Percentiles rank a stretch among this genome's conserved stretches.
These are phyloP conservation scores for Casuarina cunninghamiana DNA, from an alignment of 306 rosid genomes.

Conservation along the genomic window DNA sequence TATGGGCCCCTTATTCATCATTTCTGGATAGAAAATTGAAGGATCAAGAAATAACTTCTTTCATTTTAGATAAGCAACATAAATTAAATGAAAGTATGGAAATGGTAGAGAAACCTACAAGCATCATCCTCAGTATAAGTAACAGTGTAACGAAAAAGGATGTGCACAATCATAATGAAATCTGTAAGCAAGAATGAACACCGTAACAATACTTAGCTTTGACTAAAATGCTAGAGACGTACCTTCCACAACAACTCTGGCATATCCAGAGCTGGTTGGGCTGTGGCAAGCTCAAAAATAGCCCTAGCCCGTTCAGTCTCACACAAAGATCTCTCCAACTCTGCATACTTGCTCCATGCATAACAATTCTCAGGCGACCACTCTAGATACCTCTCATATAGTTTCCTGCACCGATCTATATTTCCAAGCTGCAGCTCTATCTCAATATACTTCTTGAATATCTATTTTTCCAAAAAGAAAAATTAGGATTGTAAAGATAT, in stretches of 20 bases:
- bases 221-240: slow-evolving; percentile 9
- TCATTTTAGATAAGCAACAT: neutral
- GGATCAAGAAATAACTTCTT: neutral
- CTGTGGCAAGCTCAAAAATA: too few relatives aligned
- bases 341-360: too few relatives aligned
- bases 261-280: too few relatives aligned
- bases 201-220: neutral
- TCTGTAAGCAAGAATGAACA: neutral
- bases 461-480: slow-evolving; percentile 44
- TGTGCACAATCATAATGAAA: neutral
- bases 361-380: too few relatives aligned
- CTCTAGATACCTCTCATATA: too few relatives aligned
- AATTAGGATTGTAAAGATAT: slow-evolving; percentile 7
- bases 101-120: neutral
- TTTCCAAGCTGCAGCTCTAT: slow-evolving; percentile 90
- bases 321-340: too few relatives aligned
- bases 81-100: neutral
- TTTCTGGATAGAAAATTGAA: neutral
- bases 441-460: slow-evolving; percentile 94
- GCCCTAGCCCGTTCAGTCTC: too few relatives aligned
- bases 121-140: neutral
- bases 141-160: neutral
- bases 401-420: slow-evolving; percentile 37
- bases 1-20: neutral
- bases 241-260: slow-evolving; percentile 40